Evolutionary conservation across 306 rosid species (phyloP).

Genomic region (Ceratonia siliqua): DNA sequence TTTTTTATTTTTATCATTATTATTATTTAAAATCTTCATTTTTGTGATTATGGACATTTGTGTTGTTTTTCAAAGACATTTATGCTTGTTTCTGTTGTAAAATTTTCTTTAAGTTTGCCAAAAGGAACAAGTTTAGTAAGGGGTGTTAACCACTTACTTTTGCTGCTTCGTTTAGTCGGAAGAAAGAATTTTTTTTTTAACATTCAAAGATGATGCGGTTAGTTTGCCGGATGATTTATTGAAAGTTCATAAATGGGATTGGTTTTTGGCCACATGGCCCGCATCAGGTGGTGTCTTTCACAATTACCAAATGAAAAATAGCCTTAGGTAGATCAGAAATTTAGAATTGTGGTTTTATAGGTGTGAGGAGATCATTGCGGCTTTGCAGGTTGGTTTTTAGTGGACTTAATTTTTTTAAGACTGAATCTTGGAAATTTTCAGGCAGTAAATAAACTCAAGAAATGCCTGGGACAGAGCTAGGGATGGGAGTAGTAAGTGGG

Average conservation of each 20-base stretch:
- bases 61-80: not conserved
- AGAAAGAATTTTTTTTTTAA: not conserved
- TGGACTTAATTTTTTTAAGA: not conserved
- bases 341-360: slow-evolving; percentile 13
- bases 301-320: slow-evolving; percentile 11
- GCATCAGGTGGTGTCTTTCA: not conserved
- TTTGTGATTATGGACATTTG: not conserved
- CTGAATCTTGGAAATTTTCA: not conserved
- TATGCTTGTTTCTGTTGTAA: not conserved
- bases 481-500: not conserved
- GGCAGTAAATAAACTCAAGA: not conserved
- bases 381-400: slow-evolving; percentile 1
- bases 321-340: not conserved
- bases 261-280: not conserved
- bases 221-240: slow-evolving; percentile 3
- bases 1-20: not conserved
- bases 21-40: not conserved
- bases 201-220: not conserved
- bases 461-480: not conserved
- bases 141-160: not conserved
- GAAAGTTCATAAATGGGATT: not conserved
- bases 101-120: not conserved
- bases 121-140: not conserved
- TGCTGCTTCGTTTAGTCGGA: not conserved
- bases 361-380: not conserved